phyloP scores from a whole-genome alignment of 2,329 filamentous ascomycete genomes.

The Emmonsiellopsis sp. region DNA sequence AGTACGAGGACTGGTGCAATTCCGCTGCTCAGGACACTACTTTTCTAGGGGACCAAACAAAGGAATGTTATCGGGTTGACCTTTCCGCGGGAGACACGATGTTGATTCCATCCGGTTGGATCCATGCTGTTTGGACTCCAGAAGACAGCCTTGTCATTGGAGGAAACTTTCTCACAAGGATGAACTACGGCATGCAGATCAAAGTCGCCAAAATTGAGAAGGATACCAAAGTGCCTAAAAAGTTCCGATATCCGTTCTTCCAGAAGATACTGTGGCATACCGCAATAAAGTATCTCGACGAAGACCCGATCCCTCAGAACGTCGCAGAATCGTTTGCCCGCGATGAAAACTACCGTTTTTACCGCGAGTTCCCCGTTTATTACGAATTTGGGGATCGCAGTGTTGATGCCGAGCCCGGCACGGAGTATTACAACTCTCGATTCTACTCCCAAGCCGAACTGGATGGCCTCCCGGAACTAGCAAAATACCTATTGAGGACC shows the following conservation, averaged over 20 bases:
- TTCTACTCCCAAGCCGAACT: conserved; percentile 56
- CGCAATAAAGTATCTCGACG: conserved; percentile 53
- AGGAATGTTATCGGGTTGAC: conserved; percentile 58
- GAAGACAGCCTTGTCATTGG: conserved; percentile 61
- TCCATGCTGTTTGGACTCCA: conserved; percentile 62
- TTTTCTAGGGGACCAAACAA: conserved; percentile 54
- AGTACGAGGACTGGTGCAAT: conserved; percentile 63
- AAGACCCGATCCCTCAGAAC: conserved; percentile 52
- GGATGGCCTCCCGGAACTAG: conserved; percentile 49
- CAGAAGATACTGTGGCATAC: conserved; percentile 62
- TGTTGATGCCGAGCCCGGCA: conserved; percentile 41
- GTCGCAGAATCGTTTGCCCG: conserved; percentile 47
- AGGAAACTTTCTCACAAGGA: conserved; percentile 58
- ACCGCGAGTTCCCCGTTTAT: conserved; percentile 47
- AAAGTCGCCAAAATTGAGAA: conserved; percentile 58
- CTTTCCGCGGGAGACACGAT: conserved; percentile 59
- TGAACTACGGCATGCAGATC: conserved; percentile 59
- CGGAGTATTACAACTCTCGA: conserved; percentile 47
- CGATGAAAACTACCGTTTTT: conserved; percentile 44
- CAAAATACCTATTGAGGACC: conserved; percentile 53
- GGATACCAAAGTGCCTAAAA: conserved; percentile 54
- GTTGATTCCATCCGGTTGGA: conserved; percentile 63
- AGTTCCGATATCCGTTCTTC: conserved; percentile 59
- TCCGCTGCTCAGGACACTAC: conserved; percentile 57
- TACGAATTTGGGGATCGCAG: conserved; percentile 48